These are phyloP conservation scores for Alternaria sp. DNA, from an alignment of 2,329 filamentous ascomycete species.

Conservation along the genomic window DNA sequence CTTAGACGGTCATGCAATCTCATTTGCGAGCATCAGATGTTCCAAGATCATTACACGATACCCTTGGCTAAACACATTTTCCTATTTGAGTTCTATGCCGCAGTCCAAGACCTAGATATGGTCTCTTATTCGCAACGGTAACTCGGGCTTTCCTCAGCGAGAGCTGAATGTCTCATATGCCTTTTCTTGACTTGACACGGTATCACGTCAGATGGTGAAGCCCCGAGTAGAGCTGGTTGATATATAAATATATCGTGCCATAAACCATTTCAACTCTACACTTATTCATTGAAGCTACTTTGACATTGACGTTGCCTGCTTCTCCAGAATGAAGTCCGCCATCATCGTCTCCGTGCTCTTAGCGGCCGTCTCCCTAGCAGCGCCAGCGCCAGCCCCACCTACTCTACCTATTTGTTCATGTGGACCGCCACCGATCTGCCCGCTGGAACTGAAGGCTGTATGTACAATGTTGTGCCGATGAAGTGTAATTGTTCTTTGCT, in stretches of 20 bases:
- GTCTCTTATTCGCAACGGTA: not conserved
- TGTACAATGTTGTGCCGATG: not conserved
- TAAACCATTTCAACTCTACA: not conserved
- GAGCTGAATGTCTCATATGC: not conserved
- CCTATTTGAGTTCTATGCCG: not conserved
- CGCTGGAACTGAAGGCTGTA: not conserved
- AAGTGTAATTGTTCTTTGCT: not conserved
- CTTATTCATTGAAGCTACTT: rapidly evolving
- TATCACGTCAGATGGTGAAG: not conserved
- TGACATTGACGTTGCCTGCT: not conserved
- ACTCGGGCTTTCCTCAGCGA: not conserved
- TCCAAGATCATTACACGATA: not conserved
- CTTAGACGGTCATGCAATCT: too few relatives aligned
- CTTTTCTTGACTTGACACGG: not conserved
- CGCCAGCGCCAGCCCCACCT: not conserved
- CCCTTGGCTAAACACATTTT: not conserved
- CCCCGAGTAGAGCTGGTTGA: not conserved
- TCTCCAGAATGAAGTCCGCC: not conserved
- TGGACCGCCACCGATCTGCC: not conserved
- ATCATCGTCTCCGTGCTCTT: not conserved
- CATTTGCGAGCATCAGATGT: not conserved
- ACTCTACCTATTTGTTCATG: not conserved
- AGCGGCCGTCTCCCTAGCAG: not conserved
- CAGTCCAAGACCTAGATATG: not conserved
- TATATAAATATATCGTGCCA: not conserved